Percentiles rank a stretch among this genome's conserved stretches.
These are phyloP conservation scores for Ophiostoma ulmi DNA, from an alignment of 2,329 filamentous ascomycete species.

Conservation along the genomic window DNA sequence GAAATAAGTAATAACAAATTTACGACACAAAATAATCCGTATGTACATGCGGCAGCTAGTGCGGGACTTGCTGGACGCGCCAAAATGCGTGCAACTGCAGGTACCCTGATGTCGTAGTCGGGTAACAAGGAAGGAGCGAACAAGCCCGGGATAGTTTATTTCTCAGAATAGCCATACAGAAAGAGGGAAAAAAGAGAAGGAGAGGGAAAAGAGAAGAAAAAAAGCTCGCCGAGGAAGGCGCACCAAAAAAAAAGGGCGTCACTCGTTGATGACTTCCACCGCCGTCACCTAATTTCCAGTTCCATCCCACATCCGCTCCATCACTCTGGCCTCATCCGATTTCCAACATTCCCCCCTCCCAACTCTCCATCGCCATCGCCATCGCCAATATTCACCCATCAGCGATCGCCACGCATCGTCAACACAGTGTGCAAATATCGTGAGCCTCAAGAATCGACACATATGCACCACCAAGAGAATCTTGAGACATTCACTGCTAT, in stretches of 20 bases:
- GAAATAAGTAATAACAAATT: not conserved
- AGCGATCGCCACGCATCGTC: not conserved
- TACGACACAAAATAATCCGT: not conserved
- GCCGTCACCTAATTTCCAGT: conserved; percentile 23
- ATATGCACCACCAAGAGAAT: not conserved
- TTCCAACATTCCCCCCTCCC: not conserved
- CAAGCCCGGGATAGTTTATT: conserved; percentile 24
- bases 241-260: conserved; percentile 25
- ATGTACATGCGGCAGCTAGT: conserved; percentile 13
- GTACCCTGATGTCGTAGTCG: conserved; percentile 16
- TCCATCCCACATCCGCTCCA: conserved; percentile 21
- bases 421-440: not conserved
- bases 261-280: conserved; percentile 22
- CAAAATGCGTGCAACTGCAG: conserved; percentile 11
- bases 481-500: not conserved
- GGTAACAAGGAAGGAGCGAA: conserved; percentile 19
- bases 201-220: conserved; percentile 20
- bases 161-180: conserved; percentile 17
- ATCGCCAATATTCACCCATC: conserved; percentile 14
- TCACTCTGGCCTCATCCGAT: conserved; percentile 4
- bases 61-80: conserved; percentile 15
- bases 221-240: conserved; percentile 25
- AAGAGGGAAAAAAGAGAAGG: conserved; percentile 22
- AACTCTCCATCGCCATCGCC: conserved; percentile 9
- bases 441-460: not conserved